These are phyloP conservation scores for Austropuccinia psidii DNA, from an alignment of 1,284 basidiomycete species.

Conservation along the genomic window DNA sequence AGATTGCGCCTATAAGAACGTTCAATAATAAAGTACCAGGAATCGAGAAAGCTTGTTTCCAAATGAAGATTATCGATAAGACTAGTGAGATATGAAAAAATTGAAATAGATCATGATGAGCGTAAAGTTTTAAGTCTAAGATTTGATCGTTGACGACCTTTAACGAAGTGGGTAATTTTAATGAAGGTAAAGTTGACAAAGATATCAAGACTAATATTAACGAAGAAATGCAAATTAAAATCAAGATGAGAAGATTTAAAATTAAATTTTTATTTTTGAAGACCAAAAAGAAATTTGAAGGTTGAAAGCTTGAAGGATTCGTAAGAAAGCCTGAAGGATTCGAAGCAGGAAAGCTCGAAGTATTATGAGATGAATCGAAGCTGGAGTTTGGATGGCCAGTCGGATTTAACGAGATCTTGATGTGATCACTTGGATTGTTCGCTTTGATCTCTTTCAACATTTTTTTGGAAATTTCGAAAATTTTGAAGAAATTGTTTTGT, in stretches of 20 bases:
- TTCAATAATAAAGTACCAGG: constrained; percentile 45
- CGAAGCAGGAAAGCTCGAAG: not conserved
- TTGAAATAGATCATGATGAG: constrained; percentile 38
- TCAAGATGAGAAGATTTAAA: not conserved
- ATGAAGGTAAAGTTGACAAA: not conserved
- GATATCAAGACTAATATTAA: not conserved
- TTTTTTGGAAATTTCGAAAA: no score
- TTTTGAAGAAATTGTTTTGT: no score
- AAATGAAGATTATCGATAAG: constrained; percentile 42
- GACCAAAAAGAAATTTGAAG: no score
- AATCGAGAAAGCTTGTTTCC: constrained; percentile 46
- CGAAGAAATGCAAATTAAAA: not conserved
- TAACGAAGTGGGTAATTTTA: constrained; percentile 9
- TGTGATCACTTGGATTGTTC: no score
- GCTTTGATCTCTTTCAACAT: no score
- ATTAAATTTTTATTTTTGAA: not conserved
- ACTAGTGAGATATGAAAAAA: constrained; percentile 40
- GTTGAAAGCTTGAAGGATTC: not conserved
- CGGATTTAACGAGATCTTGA: no score
- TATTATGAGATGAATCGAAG: not conserved
- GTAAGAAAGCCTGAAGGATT: not conserved
- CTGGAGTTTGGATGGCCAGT: no score
- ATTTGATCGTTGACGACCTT: not conserved
- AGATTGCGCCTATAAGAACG: constrained; percentile 44
- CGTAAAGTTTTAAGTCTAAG: constrained; percentile 38